A percentile compares a stretch with the other conserved stretches of the same genome.
Conservation (phyloP, 805 yeast species). For the Kluyveromyces starmeri region DNA sequence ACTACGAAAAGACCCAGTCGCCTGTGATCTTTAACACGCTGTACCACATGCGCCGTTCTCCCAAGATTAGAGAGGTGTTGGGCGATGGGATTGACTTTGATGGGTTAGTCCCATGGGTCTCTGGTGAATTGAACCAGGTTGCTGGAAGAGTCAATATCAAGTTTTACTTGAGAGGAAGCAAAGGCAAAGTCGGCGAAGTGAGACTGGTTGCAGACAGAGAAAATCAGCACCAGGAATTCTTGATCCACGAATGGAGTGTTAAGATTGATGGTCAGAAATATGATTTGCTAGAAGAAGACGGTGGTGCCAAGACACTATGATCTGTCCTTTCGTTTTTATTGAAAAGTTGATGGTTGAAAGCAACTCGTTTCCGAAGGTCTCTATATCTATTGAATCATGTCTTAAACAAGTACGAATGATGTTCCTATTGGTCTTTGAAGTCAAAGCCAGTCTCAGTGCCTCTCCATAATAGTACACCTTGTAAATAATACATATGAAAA, state of each 20-base stretch:
- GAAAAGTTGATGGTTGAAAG: too few species aligned
- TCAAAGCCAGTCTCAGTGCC: too few species aligned
- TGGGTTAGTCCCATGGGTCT: slow-evolving; percentile 73
- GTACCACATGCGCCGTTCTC: slow-evolving; percentile 74
- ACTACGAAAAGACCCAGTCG: slow-evolving; percentile 86
- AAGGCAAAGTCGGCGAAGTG: slow-evolving; percentile 43
- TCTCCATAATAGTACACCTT: too few species aligned
- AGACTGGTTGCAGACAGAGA: slow-evolving; percentile 65
- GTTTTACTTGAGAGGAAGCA: slow-evolving; percentile 63
- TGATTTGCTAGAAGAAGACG: slow-evolving; percentile 43
- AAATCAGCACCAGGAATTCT: slow-evolving; percentile 46
- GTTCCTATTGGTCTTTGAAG: too few species aligned
- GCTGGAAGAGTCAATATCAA: slow-evolving; percentile 68
- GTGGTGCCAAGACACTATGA: slow-evolving; percentile 22
- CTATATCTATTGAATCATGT: too few species aligned
- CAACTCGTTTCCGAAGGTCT: too few species aligned
- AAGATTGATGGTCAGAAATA: slow-evolving; percentile 38
- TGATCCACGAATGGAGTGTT: slow-evolving; percentile 56
- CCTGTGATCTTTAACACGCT: slow-evolving; percentile 83
- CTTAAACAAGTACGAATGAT: too few species aligned
- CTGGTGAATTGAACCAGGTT: slow-evolving; percentile 77
- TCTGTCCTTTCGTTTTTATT: too few species aligned
- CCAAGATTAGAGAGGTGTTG: slow-evolving; percentile 47
- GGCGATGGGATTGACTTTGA: slow-evolving; percentile 73
- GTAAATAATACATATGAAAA: too few species aligned